Evolutionary conservation across 176 grass and related monocot genomes (phyloP), one percentile per base, ranked within the genome.

Genomic region (Saccharum spontaneum): DNA sequence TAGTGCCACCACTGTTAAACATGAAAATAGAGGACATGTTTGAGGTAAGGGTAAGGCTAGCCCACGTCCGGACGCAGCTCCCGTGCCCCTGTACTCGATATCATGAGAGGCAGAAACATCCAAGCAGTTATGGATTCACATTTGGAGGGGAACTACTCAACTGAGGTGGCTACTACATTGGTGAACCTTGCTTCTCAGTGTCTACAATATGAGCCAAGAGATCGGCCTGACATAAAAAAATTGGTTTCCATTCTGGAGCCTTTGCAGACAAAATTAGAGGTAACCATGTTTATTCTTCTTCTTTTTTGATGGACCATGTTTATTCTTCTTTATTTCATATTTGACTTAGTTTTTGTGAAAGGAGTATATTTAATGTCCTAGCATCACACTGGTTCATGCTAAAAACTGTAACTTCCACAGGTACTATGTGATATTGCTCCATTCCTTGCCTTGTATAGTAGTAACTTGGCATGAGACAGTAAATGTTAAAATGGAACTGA

Each of bases 71-170:
- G n/a, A n/a, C n/a, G n/a, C n/a, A n/a, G n/a, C n/a, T n/a, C n/a
- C n/a, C n/a, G n/a, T n/a, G n/a, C n/a, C n/a, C n/a, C n/a, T n/a
- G n/a, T n/a, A 52, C 90, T 96, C 45, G 97, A 99, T 85, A 81
- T 99, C 81, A 96, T 99, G 75, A 86, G 90, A 38, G 77, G 78
- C 38, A 96, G 89, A 90, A 96, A 96, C 66, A 94, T 96, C 31
- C 82, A 90, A 72, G 86, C 90, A 46, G 72, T 99, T 71, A 96
- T 96, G 86, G 97, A 99, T 87, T 96, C 97, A 22, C 91, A 94
- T 89, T 89, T 99, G 73, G 97, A 99, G 82, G 93, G 93, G 5
- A 94, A 96, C 71, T 94, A 96, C 71, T 92, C 91, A 63, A 94
- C 84, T 74, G 84, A 87, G 18, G 97, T 96, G 66, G 97, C 93